Conservation (phyloP, 75 land plant genomes). For the Sequoia sempervirens region DNA sequence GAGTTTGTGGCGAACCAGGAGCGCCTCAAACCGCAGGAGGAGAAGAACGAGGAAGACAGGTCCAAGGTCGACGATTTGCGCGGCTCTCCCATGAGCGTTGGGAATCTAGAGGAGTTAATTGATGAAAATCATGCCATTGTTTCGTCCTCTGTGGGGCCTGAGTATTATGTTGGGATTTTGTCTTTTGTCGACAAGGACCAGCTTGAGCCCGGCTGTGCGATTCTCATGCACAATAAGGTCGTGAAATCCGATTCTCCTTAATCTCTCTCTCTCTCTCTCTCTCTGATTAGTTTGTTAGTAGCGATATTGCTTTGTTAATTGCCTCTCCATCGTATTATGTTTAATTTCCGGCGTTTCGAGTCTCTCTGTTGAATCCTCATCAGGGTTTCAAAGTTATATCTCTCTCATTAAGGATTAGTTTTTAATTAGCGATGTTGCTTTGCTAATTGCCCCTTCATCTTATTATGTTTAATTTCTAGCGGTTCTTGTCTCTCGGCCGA, state of each 20-base stretch:
- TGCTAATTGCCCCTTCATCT: too few relatives aligned
- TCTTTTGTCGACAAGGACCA: constrained; percentile 94
- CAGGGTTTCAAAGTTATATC: too few relatives aligned
- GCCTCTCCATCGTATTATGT: too few relatives aligned
- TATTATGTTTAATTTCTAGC: too few relatives aligned
- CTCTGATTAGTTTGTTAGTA: too few relatives aligned
- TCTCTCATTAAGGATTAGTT: too few relatives aligned
- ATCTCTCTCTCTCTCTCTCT: too few relatives aligned
- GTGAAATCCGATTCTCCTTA: background rate
- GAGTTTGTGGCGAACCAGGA: constrained; percentile 85
- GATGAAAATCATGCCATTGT: constrained; percentile 94
- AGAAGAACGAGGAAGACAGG: constrained; percentile 84
- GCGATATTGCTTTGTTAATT: too few relatives aligned
- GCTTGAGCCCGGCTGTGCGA: constrained; percentile 87
- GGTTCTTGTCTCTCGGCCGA: too few relatives aligned
- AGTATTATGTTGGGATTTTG: constrained; percentile 78
- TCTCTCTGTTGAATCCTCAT: too few relatives aligned
- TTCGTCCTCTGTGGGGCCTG: constrained; percentile 82
- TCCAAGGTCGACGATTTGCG: constrained; percentile 86
- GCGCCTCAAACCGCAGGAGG: constrained; percentile 87
- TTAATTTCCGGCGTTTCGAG: too few relatives aligned
- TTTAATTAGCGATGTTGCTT: too few relatives aligned
- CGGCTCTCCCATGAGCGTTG: constrained; percentile 91
- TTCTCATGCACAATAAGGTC: constrained; percentile 94
- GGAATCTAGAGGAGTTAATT: constrained; percentile 81